These are phyloP conservation scores for Pluteus cervinus DNA, from an alignment of 768 basidiomycete species.

Conservation along the genomic window DNA sequence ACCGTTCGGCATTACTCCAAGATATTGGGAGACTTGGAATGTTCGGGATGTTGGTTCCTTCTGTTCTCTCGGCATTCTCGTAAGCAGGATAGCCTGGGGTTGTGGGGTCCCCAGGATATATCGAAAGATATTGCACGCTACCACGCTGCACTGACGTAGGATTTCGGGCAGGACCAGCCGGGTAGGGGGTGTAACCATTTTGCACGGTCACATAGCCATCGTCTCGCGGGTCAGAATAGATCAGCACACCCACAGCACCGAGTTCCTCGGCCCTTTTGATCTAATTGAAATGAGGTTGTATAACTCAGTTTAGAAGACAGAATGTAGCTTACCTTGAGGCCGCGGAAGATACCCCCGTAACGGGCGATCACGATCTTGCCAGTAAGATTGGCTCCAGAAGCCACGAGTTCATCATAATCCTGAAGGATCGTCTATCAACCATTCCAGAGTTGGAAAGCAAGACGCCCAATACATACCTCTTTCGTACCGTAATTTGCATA, in stretches of 20 bases:
- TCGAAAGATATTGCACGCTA: conserved; percentile 65
- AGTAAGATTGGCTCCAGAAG: conserved; percentile 61
- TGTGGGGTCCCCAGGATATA: conserved; percentile 72
- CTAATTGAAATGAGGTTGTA: conserved; percentile 26
- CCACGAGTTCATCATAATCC: conserved; percentile 50
- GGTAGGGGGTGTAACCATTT: conserved; percentile 76
- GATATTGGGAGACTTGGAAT: conserved; percentile 91
- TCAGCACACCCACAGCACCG: conserved; percentile 72
- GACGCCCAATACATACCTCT: conserved; percentile 25
- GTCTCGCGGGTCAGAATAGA: conserved; percentile 83
- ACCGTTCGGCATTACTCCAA: conserved; percentile 71
- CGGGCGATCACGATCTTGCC: conserved; percentile 76
- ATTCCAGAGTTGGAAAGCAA: too few relatives aligned
- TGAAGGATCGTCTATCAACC: conserved; percentile 6
- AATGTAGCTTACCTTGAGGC: conserved; percentile 60
- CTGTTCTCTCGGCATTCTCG: conserved; percentile 61
- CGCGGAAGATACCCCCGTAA: conserved; percentile 76
- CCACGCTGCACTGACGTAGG: conserved; percentile 82
- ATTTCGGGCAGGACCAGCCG: conserved; percentile 84
- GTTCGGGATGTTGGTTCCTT: conserved; percentile 54
- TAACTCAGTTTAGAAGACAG: neutral
- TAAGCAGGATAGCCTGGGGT: conserved; percentile 90
- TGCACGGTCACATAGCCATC: conserved; percentile 72
- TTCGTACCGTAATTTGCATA: conserved; percentile 81
- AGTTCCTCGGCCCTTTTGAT: conserved; percentile 79